A percentile compares a stretch with the other conserved stretches of the same genome.
Evolutionary conservation across 2,329 filamentous ascomycete species (phyloP).

Genomic region (Colletotrichum sp.): DNA sequence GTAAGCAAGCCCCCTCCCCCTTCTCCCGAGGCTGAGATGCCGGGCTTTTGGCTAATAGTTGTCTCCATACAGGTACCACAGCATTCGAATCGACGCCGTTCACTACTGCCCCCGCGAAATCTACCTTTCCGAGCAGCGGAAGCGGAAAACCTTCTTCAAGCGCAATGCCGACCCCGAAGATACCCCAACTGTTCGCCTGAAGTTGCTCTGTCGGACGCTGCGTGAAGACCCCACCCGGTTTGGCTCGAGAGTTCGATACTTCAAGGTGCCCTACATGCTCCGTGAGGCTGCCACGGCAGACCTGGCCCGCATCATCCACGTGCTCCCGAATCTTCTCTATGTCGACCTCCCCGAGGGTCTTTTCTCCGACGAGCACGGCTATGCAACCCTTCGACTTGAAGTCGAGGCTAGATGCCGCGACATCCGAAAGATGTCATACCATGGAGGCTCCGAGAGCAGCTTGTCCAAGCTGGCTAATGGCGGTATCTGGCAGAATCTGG

Average conservation of each 20-base stretch:
- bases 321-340: conserved; percentile 83
- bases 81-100: conserved; percentile 90
- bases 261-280: conserved; percentile 95
- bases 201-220: conserved; percentile 81
- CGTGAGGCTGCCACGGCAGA: conserved; percentile 85
- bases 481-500: conserved; percentile 71
- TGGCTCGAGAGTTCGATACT: conserved; percentile 72
- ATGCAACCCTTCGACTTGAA: conserved; percentile 79
- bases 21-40: not conserved
- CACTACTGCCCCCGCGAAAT: conserved; percentile 94
- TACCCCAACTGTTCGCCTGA: conserved; percentile 75
- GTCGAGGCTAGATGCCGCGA: conserved; percentile 83
- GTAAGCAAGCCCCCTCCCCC: conserved; percentile 62
- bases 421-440: conserved; percentile 88
- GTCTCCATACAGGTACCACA: conserved; percentile 69
- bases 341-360: conserved; percentile 90
- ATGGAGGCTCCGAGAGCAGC: conserved; percentile 76
- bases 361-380: conserved; percentile 79
- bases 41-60: not conserved
- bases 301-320: conserved; percentile 83
- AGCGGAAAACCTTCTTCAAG: conserved; percentile 74
- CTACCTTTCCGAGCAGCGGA: conserved; percentile 78
- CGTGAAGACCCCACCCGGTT: conserved; percentile 75
- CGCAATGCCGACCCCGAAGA: conserved; percentile 83
- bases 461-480: conserved; percentile 72